These are phyloP conservation scores for Aethionema arabicum DNA, from an alignment of 345 rosid genomes.

Conservation along the genomic window DNA sequence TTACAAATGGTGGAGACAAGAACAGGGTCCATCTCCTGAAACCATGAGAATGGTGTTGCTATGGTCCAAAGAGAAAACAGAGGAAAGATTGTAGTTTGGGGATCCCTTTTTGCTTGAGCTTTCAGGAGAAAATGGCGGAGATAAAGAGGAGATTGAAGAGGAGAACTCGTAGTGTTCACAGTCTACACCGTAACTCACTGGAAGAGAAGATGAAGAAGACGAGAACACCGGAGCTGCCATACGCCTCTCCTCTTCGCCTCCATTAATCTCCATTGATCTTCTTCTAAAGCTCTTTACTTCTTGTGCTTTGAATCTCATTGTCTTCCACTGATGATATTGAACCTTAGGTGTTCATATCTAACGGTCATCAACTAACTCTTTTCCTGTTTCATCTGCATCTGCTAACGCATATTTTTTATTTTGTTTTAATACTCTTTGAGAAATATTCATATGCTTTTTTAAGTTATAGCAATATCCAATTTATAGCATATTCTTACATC, in stretches of 20 bases:
- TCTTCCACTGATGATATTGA: slow-evolving; percentile 15
- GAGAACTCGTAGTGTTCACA: slow-evolving; percentile 32
- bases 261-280: slow-evolving; percentile 21
- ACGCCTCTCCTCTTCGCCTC: slow-evolving; percentile 23
- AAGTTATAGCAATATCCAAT: too few relatives aligned
- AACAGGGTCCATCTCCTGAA: slow-evolving; percentile 28
- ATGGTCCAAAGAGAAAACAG: slow-evolving; percentile 29
- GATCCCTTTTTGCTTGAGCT: slow-evolving; percentile 26
- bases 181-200: slow-evolving; percentile 36
- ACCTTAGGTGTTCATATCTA: slow-evolving; percentile 35
- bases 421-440: too few relatives aligned
- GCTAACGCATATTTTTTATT: too few relatives aligned
- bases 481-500: too few relatives aligned
- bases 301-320: neutral
- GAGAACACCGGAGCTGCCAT: slow-evolving; percentile 11
- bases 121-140: slow-evolving; percentile 30
- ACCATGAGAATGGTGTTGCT: neutral
- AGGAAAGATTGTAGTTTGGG: slow-evolving; percentile 7
- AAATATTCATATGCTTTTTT: too few relatives aligned
- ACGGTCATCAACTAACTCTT: slow-evolving; percentile 33
- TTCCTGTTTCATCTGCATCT: too few relatives aligned
- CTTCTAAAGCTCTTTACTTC: slow-evolving; percentile 6
- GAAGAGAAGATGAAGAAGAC: slow-evolving; percentile 33
- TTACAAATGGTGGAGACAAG: slow-evolving; percentile 33
- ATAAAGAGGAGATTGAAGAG: slow-evolving; percentile 29